Base-by-base conservation (phyloP, 805 yeast genomes). In the Starmerella apicola region DNA sequence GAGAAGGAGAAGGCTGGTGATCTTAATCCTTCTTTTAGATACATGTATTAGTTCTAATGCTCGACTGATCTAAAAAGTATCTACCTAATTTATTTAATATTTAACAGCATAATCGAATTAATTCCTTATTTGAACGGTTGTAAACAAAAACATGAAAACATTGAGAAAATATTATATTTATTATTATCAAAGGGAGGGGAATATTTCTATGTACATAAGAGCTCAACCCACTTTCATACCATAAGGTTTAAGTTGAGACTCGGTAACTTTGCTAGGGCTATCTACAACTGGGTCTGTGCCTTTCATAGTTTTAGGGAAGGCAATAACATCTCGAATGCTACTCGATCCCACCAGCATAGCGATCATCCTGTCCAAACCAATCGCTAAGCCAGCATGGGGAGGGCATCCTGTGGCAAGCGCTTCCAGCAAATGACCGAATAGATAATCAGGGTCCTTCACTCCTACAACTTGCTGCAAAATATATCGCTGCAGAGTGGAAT, bases 331-430 rank as follows among this genome's bases (percentile, higher is more conserved):
- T 49, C 95, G 65, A 25, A 91, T 86, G 46, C 83, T 81, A 4
- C 66, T 54, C 16, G 78, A 67, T 0, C 84, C 91, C n/a, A 78
- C 59, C 24, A 88, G 56, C 88, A 88, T 84, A 0, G 98, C 91
- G 52, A 93, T 77, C 66, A 91, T 64, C 46, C 99, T 66, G 57
- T 91, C 99, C 50, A 91, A 81, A 0, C 98, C 99, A 26, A 91
- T 66, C 0, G 98, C 99, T 28, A 91, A 66, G 0, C 99, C 99
- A 2, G 96, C 95, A 61, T 91, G 99, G 1, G 99, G 99, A 1
- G 99, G 99, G 54, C 97, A 84, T 1, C 98, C 98, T 62, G 81
- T 74, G 19, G 72, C 73, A 40, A 91, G 71, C 0, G 95, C 95
- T 30, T 67, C 64, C 24, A 91, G 64, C 30, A 91, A 65, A 60